Conservation (phyloP, 139 green algal genomes). For the Chlamydomonas sp. region DNA sequence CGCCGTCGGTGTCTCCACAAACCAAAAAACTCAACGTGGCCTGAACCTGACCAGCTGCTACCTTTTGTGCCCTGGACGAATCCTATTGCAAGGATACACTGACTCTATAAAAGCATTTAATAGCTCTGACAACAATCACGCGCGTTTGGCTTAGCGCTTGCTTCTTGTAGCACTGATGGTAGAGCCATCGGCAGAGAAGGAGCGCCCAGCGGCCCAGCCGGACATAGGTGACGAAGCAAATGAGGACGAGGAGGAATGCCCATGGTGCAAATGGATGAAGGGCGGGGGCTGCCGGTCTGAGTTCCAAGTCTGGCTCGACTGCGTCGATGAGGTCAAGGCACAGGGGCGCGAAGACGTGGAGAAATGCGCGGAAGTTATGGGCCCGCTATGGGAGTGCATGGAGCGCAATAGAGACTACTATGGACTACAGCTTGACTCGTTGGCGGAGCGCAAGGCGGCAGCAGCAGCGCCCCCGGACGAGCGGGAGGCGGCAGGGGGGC, state of each 20-base stretch:
- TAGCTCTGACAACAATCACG: too few species aligned
- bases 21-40: too few species aligned
- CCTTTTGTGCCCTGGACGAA: too few species aligned
- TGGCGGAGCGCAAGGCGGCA: constrained; percentile 2
- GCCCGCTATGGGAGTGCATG: constrained; percentile 41
- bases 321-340: constrained; percentile 18
- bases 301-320: constrained; percentile 42
- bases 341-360: constrained; percentile 31
- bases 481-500: background rate
- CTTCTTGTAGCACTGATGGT: too few species aligned
- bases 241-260: constrained; percentile 37
- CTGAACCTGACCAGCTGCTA: too few species aligned
- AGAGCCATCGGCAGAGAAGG: too few species aligned
- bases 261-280: constrained; percentile 51
- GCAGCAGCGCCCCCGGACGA: background rate
- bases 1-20: too few species aligned
- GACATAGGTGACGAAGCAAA: too few species aligned
- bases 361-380: constrained; percentile 27
- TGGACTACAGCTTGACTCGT: constrained; percentile 18
- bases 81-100: too few species aligned
- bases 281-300: constrained; percentile 21
- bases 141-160: too few species aligned
- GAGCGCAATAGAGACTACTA: constrained; percentile 34
- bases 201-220: too few species aligned
- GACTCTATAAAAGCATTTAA: too few species aligned